Base-by-base conservation (phyloP, 176 grass and related monocot genomes). In the Musa schizocarpa region DNA sequence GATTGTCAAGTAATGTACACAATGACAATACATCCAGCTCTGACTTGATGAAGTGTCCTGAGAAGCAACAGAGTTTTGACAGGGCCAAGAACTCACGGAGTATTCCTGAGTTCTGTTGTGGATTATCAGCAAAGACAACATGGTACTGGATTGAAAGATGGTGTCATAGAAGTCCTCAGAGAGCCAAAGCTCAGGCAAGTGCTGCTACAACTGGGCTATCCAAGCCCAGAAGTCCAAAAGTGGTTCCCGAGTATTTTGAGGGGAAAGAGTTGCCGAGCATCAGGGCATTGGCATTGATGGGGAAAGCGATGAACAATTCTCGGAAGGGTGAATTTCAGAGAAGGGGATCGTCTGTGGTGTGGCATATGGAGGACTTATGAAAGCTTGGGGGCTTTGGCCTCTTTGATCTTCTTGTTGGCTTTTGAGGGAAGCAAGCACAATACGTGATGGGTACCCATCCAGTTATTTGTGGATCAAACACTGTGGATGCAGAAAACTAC, bases 251-350 rank as follows among this genome's bases (percentile, higher is more conserved):
- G 24, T 27, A 14, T 73, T 54, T 8, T 23, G 71, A 55, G 11
- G 22, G 13, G 51, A 73, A 73, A 73, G 17, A 73, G 9, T 73
- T 86, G 65, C 74, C 88, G 54, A 90, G 88, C 75, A 83, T 90
- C 54, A 70, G 80, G 16, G 84, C 88, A 62, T 83, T 90, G 84
- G 88, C 84, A 9, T 78, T 86, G 81, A 83, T 86, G 88, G 81
- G 84, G 12, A 81, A 74, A 78, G 84, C 53, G 64, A 84, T 86
- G 88, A 83, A 84, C 75, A 75, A 74, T 74, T 72, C 80, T 14
- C 69, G 76, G 8, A 81, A 76, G 14, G 50, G 67, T 73, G 70
- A 86, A 68, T 82, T 90, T 62, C 57, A 81, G 78, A 86, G 63
- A 76, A 90, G 17, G 53, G 88, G 88, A 8, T 67, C 75, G 26